Evolutionary conservation across 352 stramenopile species (phyloP).

Genomic region (Hyaloperonospora arabidopsidis): DNA sequence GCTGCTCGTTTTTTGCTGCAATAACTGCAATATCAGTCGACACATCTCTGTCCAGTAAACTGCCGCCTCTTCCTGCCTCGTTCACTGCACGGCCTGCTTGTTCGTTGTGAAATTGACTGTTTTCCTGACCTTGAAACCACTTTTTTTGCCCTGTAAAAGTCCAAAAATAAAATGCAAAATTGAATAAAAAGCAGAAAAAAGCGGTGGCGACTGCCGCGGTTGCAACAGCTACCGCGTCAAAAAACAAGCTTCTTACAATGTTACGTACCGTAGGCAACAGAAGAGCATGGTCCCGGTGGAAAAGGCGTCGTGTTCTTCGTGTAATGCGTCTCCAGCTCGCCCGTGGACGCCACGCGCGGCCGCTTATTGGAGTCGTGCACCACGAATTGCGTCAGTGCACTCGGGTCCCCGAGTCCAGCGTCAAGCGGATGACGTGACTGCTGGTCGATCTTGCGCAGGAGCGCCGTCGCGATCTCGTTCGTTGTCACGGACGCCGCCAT

Average conservation of each 20-base stretch:
- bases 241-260: too few species aligned
- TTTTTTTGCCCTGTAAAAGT: too few species aligned
- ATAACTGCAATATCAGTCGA: conserved; percentile 24
- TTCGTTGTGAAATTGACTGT: conserved; percentile 1
- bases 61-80: conserved; percentile 5
- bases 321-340: conserved; percentile 5
- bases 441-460: conserved; percentile 10
- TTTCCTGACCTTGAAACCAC: too few species aligned
- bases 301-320: conserved; percentile 5
- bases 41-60: background rate
- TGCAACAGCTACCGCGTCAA: too few species aligned
- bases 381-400: background rate
- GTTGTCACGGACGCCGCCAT: conserved; percentile 15
- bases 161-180: too few species aligned
- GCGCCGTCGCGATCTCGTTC: conserved; percentile 7
- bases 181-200: too few species aligned
- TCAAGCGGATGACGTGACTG: conserved; percentile 7
- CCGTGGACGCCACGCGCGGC: conserved; percentile 9
- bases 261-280: too few species aligned
- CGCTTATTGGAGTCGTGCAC: conserved; percentile 25
- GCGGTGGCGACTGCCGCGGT: too few species aligned
- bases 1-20: conserved; percentile 32
- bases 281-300: too few species aligned
- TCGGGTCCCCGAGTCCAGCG: background rate
- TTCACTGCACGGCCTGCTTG: background rate